Percentiles rank a stretch among this genome's conserved stretches.
Conservation (phyloP, 2,329 filamentous ascomycete species). For the Colletotrichum scovillei region DNA sequence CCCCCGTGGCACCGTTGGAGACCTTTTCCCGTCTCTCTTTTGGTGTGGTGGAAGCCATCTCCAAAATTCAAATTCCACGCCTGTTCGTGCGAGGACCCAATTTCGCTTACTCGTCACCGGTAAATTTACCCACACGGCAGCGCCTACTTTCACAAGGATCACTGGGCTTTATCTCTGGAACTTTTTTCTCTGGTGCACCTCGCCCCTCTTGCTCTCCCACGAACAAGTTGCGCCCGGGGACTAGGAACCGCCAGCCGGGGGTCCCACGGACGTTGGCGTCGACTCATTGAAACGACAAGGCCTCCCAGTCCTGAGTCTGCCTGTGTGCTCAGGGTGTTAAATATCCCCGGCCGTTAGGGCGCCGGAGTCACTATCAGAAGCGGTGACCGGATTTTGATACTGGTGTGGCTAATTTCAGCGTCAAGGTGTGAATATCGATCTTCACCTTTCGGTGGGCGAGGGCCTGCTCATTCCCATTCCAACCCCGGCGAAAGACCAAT, state of each 20-base stretch:
- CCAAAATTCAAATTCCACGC: constrained; percentile 22
- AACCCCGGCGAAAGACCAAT: constrained; percentile 7
- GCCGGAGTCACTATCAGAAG: neutral
- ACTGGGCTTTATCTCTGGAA: constrained; percentile 4
- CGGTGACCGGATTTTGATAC: constrained; percentile 19
- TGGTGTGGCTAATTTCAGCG: constrained; percentile 24
- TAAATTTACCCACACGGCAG: constrained; percentile 31
- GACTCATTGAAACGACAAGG: constrained; percentile 33
- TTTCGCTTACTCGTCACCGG: constrained; percentile 32
- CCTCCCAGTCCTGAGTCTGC: constrained; percentile 11
- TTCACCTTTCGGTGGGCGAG: neutral
- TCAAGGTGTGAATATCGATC: constrained; percentile 17
- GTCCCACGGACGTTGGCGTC: constrained; percentile 29
- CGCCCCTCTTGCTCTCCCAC: neutral
- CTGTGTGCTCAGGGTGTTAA: constrained; percentile 4
- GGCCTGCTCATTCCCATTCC: neutral
- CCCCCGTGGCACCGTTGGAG: constrained; percentile 20
- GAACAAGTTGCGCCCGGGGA: constrained; percentile 21
- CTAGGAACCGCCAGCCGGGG: constrained; percentile 27
- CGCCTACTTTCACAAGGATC: constrained; percentile 16
- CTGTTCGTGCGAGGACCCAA: constrained; percentile 29
- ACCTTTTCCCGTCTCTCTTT: neutral
- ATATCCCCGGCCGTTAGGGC: neutral
- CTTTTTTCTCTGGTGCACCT: neutral
- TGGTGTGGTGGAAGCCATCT: constrained; percentile 18